These are phyloP conservation scores for Castanopsis chinensis DNA, from an alignment of 306 rosid species.

Conservation along the genomic window DNA sequence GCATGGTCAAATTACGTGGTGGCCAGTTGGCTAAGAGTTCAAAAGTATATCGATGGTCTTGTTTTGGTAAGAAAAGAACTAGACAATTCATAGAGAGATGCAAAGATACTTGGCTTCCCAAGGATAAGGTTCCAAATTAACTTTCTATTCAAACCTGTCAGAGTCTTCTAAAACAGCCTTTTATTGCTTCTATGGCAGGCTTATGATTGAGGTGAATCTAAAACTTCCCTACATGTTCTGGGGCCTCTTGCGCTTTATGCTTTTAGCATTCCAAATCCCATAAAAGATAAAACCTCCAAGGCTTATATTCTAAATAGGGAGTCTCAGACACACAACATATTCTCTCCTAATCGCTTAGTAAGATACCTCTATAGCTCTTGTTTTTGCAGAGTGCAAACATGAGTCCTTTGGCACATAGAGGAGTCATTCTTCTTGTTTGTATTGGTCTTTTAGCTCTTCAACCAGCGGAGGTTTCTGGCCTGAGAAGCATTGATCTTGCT, in stretches of 20 bases:
- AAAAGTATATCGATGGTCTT: conserved; percentile 38
- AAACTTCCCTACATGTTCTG: conserved; percentile 63
- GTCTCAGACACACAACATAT: conserved; percentile 17
- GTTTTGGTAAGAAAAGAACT: conserved; percentile 55
- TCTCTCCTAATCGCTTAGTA: conserved; percentile 27
- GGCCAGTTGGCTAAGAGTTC: conserved; percentile 34
- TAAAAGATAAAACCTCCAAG: conserved; percentile 42
- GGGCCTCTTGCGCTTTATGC: conserved; percentile 56
- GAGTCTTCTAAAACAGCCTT: conserved; percentile 76
- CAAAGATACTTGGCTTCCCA: conserved; percentile 92
- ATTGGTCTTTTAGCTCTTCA: conserved; percentile 64
- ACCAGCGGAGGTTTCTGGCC: conserved; percentile 47
- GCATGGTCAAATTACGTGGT: conserved; percentile 41
- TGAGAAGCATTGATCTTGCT: conserved; percentile 68
- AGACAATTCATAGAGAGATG: conserved; percentile 50
- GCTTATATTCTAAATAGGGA: conserved; percentile 28
- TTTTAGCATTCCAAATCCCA: conserved; percentile 65
- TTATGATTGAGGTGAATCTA: conserved; percentile 80
- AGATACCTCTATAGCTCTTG: conserved; percentile 24
- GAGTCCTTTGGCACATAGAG: conserved; percentile 49
- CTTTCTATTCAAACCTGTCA: conserved; percentile 90
- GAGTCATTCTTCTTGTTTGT: conserved; percentile 47
- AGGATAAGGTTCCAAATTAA: conserved; percentile 70
- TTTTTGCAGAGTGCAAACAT: conserved; percentile 34
- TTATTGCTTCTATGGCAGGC: conserved; percentile 72